These are phyloP conservation scores for Ploettnerulaceae sp. DNA, from an alignment of 2,329 filamentous ascomycete species.

Conservation along the genomic window DNA sequence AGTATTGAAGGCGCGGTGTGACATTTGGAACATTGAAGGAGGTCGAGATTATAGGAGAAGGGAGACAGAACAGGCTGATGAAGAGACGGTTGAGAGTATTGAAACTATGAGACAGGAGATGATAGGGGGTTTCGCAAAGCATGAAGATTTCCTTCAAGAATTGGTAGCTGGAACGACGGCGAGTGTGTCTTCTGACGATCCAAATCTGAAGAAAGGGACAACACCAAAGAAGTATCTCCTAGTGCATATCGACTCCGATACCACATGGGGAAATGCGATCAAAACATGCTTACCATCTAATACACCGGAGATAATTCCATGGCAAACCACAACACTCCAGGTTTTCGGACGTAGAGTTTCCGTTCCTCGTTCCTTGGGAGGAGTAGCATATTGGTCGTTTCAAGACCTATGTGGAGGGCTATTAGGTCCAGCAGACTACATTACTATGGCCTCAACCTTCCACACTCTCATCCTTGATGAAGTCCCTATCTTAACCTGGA, in stretches of 20 bases:
- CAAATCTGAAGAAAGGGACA: slow-evolving; percentile 11
- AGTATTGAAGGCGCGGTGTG: slow-evolving; percentile 70
- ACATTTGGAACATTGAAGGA: slow-evolving; percentile 81
- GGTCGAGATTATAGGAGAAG: slow-evolving; percentile 64
- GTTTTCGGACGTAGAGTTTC: slow-evolving; percentile 61
- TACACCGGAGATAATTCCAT: slow-evolving; percentile 34
- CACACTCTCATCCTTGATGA: slow-evolving; percentile 72
- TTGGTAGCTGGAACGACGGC: background rate
- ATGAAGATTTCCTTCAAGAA: slow-evolving; percentile 8
- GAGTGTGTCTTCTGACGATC: background rate
- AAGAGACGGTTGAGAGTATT: slow-evolving; percentile 25
- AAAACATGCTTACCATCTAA: slow-evolving; percentile 20
- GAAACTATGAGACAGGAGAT: slow-evolving; percentile 34
- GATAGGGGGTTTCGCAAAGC: slow-evolving; percentile 22
- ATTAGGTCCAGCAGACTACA: slow-evolving; percentile 77
- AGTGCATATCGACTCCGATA: slow-evolving; percentile 16
- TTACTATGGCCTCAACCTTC: slow-evolving; percentile 72
- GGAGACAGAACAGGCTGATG: slow-evolving; percentile 40
- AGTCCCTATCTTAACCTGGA: slow-evolving; percentile 60
- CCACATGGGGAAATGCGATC: slow-evolving; percentile 26
- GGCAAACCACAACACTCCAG: slow-evolving; percentile 41
- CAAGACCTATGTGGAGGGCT: slow-evolving; percentile 56
- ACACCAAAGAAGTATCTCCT: slow-evolving; percentile 31
- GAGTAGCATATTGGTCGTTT: slow-evolving; percentile 63
- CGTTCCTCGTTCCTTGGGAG: slow-evolving; percentile 53